Base-by-base conservation (phyloP, 2,329 filamentous ascomycete species). In the Aspergillus fumigatus region DNA sequence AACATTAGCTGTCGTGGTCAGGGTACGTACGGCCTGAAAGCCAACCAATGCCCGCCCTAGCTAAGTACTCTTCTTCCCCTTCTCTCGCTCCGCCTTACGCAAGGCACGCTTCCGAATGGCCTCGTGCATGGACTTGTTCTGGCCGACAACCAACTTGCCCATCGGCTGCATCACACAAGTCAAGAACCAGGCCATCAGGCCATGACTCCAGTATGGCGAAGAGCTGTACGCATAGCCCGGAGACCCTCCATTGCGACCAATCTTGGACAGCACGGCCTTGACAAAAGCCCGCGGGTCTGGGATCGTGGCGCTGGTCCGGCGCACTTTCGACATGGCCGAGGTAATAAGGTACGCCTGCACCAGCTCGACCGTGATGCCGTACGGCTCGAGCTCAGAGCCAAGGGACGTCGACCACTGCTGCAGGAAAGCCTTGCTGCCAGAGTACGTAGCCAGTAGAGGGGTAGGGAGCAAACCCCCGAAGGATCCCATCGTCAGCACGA, bases 401-500 rank as follows among this genome's bases (percentile, higher is more conserved):
- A 99, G 83, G 10, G 94, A 87, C 5, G 86, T 88, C 63, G 89
- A 96, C 94, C 94, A 99, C 70, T 96, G 88, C 77, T 97, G 93
- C 50, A 99, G 82, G 83, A 99, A 99, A 1, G 94, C 93, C 79
- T 99, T 99, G 84, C 89, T 94, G 63, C 94, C 94, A 48, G 90
- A 95, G 82, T 99, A 99, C 3, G 94, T 97, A 11, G 94, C 94
- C 48, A 99, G 84, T 54, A 94, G 86, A 5, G 95, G 92, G 0
- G 91, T 96, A 7, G 94, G 94, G 59, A 94, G 85, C 77, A 95
- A 88, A 64, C 94, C 95, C 60, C 89, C 94, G 71, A 97, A 96
- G 10, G 92, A 97, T 49, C 93, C 94, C 92, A 99, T 97, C 57
- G 93, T 99, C 54, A 99, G 80, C 68, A 99, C 91, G 38, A 99